Conservation (phyloP, 768 basidiomycete species). For the Leucosporidium scottii region DNA sequence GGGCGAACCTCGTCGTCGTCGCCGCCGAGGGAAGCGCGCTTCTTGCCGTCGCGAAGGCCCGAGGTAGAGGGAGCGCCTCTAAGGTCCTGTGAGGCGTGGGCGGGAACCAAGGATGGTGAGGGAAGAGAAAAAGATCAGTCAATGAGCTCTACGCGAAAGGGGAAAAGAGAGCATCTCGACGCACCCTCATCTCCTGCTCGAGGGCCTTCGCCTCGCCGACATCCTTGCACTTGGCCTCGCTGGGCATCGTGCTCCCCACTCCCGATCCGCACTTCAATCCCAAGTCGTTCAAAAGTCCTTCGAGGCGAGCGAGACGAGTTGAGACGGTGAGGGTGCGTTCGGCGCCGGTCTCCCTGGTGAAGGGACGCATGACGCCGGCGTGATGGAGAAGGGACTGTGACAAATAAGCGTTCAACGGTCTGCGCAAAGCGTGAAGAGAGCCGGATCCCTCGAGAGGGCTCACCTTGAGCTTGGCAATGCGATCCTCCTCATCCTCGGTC, state of each 20-base stretch:
- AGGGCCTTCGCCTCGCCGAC: slow-evolving; percentile 5
- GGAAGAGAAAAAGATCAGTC: not conserved
- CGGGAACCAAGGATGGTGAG: no score
- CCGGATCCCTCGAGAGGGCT: not conserved
- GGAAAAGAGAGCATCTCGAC: not conserved
- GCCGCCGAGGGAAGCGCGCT: not conserved
- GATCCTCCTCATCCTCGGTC: not conserved
- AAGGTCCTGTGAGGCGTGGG: slow-evolving; percentile 8
- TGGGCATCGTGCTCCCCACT: not conserved
- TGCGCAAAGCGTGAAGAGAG: no score
- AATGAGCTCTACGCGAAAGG: no score
- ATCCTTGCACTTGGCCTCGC: not conserved
- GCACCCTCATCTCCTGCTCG: slow-evolving; percentile 8
- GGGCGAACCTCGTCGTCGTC: not conserved
- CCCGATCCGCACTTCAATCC: not conserved
- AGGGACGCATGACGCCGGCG: slow-evolving; percentile 1
- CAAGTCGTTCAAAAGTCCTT: not conserved
- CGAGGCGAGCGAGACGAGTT: slow-evolving; percentile 11
- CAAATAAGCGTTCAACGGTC: no score
- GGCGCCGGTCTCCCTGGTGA: slow-evolving; percentile 14
- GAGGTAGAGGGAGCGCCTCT: not conserved
- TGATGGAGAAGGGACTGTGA: slow-evolving; percentile 6
- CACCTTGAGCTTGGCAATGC: slow-evolving; percentile 17
- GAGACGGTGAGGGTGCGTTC: slow-evolving; percentile 4
- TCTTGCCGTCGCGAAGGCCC: slow-evolving; percentile 18